Conservation (phyloP, 306 rosid species). For the Prunus campanulata region DNA sequence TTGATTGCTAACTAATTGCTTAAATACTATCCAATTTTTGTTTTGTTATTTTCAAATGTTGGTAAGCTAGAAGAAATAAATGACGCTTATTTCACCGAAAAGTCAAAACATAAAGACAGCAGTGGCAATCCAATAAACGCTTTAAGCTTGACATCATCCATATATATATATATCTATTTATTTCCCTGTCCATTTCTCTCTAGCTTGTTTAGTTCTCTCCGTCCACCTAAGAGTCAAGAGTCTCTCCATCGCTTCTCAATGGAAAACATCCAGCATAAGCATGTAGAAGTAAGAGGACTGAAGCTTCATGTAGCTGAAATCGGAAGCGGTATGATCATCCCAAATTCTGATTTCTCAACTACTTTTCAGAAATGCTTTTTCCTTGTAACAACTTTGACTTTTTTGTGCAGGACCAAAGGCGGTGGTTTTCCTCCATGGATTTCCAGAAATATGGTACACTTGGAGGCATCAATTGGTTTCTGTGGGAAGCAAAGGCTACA, state of each 20-base stretch:
- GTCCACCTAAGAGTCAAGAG: no score
- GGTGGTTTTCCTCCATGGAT: constrained; percentile 67
- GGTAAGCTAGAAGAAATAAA: no score
- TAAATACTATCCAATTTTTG: no score
- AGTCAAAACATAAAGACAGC: no score
- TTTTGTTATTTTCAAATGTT: no score
- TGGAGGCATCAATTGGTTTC: constrained; percentile 74
- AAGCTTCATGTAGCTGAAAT: constrained; percentile 65
- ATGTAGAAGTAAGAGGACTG: constrained; percentile 49
- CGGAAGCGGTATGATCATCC: constrained; percentile 26
- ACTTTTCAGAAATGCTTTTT: neutral
- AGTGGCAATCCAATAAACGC: no score
- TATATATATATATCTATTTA: neutral
- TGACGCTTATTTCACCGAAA: no score
- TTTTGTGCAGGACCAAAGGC: constrained; percentile 37
- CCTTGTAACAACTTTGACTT: no score
- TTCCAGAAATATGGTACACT: constrained; percentile 78
- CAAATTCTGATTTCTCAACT: neutral
- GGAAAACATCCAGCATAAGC: constrained; percentile 55
- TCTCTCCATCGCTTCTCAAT: constrained; percentile 12
- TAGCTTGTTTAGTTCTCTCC: no score
- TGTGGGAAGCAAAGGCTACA: constrained; percentile 49
- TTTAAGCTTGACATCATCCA: neutral
- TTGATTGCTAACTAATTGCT: no score
- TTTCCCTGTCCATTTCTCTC: neutral